Evolutionary conservation across 495 filamentous ascomycete species (phyloP), one percentile per base, ranked within the genome.

Genomic region (Lasiosphaeria ovina): DNA sequence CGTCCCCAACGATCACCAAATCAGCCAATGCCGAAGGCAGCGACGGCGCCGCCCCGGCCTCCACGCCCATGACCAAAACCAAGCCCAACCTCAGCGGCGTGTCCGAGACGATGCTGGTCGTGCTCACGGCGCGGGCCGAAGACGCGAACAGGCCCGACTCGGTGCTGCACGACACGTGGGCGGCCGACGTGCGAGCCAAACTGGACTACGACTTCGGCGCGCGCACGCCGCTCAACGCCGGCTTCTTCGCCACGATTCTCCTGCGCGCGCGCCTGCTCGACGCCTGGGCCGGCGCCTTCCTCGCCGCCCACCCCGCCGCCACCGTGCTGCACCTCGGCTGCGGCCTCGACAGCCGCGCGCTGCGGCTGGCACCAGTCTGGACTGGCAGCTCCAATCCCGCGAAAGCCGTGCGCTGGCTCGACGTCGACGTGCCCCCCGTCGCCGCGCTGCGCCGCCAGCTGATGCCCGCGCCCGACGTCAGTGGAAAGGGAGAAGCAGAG

Each of bases 251-350:
- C 0, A 11, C 63, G 0, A 3, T 9, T 0, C 44, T 47, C 12
- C 58, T 63, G 16, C 63, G 66, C 7, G 48, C 55, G 0, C 14
- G 34, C 0, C 56, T 62, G 7, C 49, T 68, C 24, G 68, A 71
- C 38, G 45, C 38, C 6, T 71, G 66, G 66, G 54, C 60, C 9
- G 3, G 45, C 17, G 63, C 66, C 35, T 71, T 68, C 12, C 60
- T 71, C 5, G 44, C 52, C 17, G 62, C 52, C 31, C 63, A 69
- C 44, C 61, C 59, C 3, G 44, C 55, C 5, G 55, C 57, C 3
- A 67, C 66, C 6, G 69, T 71, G 34, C 42, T 71, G 14, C 62
- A 71, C 48, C 55, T 71, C 14, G 69, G 59, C 11, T 71, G 69
- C 24, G 69, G 69, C 12, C 62, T 71, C 8, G 69, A 69, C n/a